These are phyloP conservation scores for Solanum sparsipilum DNA, from an alignment of 257 asterid genomes.

Conservation along the genomic window DNA sequence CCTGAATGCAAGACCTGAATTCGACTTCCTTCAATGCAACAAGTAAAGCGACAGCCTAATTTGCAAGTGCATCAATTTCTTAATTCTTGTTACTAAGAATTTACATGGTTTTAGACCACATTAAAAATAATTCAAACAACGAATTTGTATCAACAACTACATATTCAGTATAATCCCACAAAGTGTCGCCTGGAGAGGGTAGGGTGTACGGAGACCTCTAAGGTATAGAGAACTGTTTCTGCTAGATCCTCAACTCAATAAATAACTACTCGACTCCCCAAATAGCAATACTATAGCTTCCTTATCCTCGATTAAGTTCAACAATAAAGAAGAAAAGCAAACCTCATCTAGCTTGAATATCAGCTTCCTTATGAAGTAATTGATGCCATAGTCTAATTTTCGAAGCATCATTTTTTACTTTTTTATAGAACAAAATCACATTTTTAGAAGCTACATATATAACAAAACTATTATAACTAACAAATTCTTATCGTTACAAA, in stretches of 20 bases:
- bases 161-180: background rate
- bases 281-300: background rate
- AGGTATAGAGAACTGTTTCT: background rate
- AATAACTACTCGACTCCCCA: background rate
- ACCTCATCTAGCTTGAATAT: slow-evolving; percentile 80
- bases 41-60: background rate
- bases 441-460: background rate
- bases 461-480: background rate
- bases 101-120: background rate
- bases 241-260: background rate
- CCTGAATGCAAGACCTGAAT: background rate
- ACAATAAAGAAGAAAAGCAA: background rate
- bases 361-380: slow-evolving; percentile 65
- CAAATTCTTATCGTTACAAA: background rate
- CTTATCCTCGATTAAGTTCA: background rate
- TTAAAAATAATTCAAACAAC: background rate
- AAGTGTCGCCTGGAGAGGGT: fast-evolving
- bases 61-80: background rate
- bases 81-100: background rate
- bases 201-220: background rate
- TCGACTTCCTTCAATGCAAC: background rate
- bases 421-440: background rate
- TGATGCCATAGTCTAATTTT: slow-evolving; percentile 66
- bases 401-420: background rate
- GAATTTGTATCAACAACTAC: background rate